Base-by-base conservation (phyloP, 768 basidiomycete species). In the Mycena crocata region DNA sequence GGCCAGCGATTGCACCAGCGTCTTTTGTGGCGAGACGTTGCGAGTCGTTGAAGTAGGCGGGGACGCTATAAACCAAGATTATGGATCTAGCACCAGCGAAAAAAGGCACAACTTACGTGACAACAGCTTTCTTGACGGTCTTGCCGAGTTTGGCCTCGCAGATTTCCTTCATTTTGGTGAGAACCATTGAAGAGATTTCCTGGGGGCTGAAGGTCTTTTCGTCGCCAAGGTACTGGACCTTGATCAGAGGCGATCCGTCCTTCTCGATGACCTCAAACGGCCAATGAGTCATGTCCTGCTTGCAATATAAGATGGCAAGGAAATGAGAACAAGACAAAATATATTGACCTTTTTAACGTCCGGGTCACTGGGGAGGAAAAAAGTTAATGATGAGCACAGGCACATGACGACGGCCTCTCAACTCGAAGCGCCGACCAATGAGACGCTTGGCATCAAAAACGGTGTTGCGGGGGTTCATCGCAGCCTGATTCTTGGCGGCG, bases 141-240 rank as follows among this genome's bases (percentile, higher is more conserved):
- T 96, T 97, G 75, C 98, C 96, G 73, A 99, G 93, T 84, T 99
- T 98, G 71, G 97, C 95, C 85, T 99, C 98, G 48, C 97, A 95
- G 75, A 96, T 98, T 82, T 99, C 98, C 89, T 98, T 99, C 96
- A 99, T 99, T 86, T 99, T 99, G 70, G 86, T 88, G 75, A 99
- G 91, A 74, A 99, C 98, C 98, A 99, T 99, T 70, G 98, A 93
- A n/a, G 98, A 99, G 78, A 99, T 96, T 83, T 99, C 98, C 84
- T 96, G 96, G 60, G 95, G 98, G 74, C 91, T 95, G 86, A 98
- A 99, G 64, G 92, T 93, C 85, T 98, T 98, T 71, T 92, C 93
- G 80, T 99, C 96, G 69, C 87, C 87, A 69, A 98, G 91, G 84
- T 99, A 99, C 76, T 95, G 87, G 71, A 99, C 96, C 85, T 94